phyloP scores from a whole-genome alignment of 495 filamentous ascomycete species.

The Podospora bellae-mahoneyi region DNA sequence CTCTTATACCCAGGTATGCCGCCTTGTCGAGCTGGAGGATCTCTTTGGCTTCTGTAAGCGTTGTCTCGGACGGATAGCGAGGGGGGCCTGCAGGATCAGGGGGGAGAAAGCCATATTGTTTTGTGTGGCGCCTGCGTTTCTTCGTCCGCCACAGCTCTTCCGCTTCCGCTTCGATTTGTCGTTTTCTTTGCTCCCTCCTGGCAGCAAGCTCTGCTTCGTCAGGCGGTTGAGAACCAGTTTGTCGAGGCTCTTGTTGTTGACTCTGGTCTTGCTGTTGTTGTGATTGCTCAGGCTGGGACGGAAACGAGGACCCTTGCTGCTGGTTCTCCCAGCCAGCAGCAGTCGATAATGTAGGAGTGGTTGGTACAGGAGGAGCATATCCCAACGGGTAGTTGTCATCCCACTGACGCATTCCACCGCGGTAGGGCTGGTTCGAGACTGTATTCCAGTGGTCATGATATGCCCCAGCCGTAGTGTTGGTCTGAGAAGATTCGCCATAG shows the following conservation, averaged over 20 bases:
- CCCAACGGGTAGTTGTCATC: neutral
- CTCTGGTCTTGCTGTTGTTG: neutral
- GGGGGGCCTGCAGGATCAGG: slow-evolving; percentile 68
- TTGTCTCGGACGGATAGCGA: slow-evolving; percentile 77
- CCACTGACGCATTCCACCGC: neutral
- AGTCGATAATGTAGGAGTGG: neutral
- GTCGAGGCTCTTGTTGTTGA: neutral
- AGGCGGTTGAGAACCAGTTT: neutral
- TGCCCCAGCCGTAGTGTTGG: neutral
- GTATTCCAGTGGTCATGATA: slow-evolving; percentile 10
- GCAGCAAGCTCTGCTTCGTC: slow-evolving; percentile 20
- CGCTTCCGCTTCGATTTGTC: slow-evolving; percentile 59
- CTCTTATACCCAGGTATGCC: slow-evolving; percentile 60
- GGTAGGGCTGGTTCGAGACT: neutral
- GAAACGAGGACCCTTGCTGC: neutral
- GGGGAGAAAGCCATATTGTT: slow-evolving; percentile 67
- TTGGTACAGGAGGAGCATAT: neutral
- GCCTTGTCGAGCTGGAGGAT: slow-evolving; percentile 61
- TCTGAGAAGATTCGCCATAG: neutral
- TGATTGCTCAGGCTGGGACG: neutral
- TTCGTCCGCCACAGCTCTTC: slow-evolving; percentile 60
- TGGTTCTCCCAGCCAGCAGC: neutral
- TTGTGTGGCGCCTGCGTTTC: slow-evolving; percentile 70
- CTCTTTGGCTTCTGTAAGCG: slow-evolving; percentile 72
- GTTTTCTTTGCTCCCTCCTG: slow-evolving; percentile 55